Percentiles rank a stretch among this genome's conserved stretches.
phyloP scores from a whole-genome alignment of 805 yeast genomes.

The Hanseniaspora nectarophila region DNA sequence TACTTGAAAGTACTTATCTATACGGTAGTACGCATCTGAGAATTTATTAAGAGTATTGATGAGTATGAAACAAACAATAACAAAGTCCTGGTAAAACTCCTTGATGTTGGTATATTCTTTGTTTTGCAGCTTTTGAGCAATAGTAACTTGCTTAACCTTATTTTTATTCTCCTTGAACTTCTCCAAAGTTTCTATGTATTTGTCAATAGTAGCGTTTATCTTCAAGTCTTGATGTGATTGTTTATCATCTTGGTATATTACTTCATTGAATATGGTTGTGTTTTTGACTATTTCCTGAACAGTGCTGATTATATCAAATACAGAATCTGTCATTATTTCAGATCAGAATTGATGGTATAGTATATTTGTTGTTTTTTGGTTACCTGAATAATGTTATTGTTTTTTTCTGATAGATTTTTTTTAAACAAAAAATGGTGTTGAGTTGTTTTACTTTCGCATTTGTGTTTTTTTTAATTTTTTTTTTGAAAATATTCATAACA shows the following conservation, averaged over 20 bases:
- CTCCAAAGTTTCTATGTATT: slow-evolving; percentile 4
- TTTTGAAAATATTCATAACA: no score
- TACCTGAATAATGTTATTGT: not conserved
- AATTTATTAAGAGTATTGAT: slow-evolving; percentile 41
- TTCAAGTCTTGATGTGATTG: slow-evolving; percentile 22
- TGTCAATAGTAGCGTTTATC: slow-evolving; percentile 6
- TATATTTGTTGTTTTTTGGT: not conserved
- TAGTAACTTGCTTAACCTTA: slow-evolving; percentile 28
- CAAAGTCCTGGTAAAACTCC: slow-evolving; percentile 55
- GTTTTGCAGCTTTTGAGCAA: slow-evolving; percentile 32
- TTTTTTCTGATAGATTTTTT: no score
- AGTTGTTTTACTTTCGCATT: no score
- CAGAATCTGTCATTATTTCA: not conserved
- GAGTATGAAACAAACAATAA: slow-evolving; percentile 39
- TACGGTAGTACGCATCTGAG: slow-evolving; percentile 35
- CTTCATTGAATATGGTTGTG: slow-evolving; percentile 25
- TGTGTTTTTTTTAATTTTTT: not conserved
- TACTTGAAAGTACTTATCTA: slow-evolving; percentile 54
- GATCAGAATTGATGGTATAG: no score
- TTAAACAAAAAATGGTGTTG: no score
- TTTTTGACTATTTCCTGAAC: not conserved
- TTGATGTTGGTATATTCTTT: slow-evolving; percentile 30
- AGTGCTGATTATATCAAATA: not conserved
- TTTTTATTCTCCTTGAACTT: not conserved
- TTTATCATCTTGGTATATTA: slow-evolving; percentile 19